Base-by-base conservation (phyloP, 495 filamentous ascomycete species). In the Filosporella fistucella region DNA sequence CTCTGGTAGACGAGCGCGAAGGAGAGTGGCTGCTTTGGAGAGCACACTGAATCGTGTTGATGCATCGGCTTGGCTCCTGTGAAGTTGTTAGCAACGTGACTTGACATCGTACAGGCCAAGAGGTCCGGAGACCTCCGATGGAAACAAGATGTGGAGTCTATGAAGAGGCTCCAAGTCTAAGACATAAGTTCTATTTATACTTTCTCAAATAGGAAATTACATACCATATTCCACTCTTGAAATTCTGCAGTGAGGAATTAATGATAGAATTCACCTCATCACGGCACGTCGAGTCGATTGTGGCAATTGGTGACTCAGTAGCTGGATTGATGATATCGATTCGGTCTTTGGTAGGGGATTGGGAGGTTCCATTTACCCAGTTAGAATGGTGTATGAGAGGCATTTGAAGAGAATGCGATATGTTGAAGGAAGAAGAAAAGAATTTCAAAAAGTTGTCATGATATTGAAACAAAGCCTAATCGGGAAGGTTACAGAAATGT, bases 151-250 rank as follows among this genome's bases (percentile, higher is more conserved):
- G n/a, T n/a, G n/a, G n/a, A n/a, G n/a, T n/a, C n/a, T n/a, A n/a
- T n/a, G n/a, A n/a, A n/a, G n/a, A n/a, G n/a, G n/a, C n/a, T n/a
- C n/a, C n/a, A n/a, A n/a, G n/a, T n/a, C n/a, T n/a, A n/a, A n/a
- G n/a, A n/a, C n/a, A n/a, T n/a, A n/a, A n/a, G n/a, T n/a, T n/a
- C n/a, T n/a, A n/a, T n/a, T n/a, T n/a, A n/a, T n/a, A n/a, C n/a
- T n/a, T n/a, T n/a, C n/a, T n/a, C n/a, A n/a, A n/a, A n/a, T n/a
- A n/a, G n/a, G n/a, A n/a, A n/a, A n/a, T n/a, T n/a, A n/a, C n/a
- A n/a, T n/a, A 75, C 81, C 81, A 85, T n/a, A 68, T 26, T 29
- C 80, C 78, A 1, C 69, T 66, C 33, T 70, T 64, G 66, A 77
- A 84, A 24, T 47, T 53, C 17, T 35, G 6, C 2, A 42, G 29